Evolutionary conservation across 2,329 filamentous ascomycete genomes (phyloP), one percentile per base, ranked within the genome.

Genomic region (Peltaster fructicola): DNA sequence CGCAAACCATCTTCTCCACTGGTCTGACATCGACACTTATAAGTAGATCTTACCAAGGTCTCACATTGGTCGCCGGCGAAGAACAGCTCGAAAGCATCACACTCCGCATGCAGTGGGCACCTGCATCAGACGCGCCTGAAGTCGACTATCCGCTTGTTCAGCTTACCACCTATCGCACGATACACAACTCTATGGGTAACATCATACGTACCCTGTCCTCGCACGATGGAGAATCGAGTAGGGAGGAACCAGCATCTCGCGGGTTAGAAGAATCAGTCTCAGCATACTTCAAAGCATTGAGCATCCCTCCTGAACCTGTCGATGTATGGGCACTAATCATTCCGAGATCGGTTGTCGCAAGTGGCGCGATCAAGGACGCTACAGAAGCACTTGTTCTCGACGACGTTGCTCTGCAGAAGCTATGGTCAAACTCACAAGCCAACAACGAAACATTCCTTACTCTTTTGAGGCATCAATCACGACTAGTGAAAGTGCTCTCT

Each of bases 1-100:
- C 79, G 19, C 79, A 81, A 40, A 90, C 80, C 0, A 54, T 81
- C 5, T 88, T 88, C 42, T 65, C 71, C 18, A 85, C 73, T 31
- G 74, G 70, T 22, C 58, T 55, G 14, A 54, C 55, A 1, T 71
- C 71, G 2, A 76, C 69, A 2, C 49, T 79, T 6, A 42, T 40
- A 12, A 33, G 40, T 20, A 41, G 27, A 5, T 30, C 21, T 8
- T 44, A 39, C 29, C 24, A 28, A 6, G 30, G 39, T 8, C 6
- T 2, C 7, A 3, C 8, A 37, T 16, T 39, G 31, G 12, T 45
- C 43, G 11, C 40, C 49, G 32, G 41, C 15, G 30, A 29, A 12
- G 10, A 20, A 11, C 15, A 30, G 8, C 32, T 43, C 7, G 39
- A 43, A 26, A 33, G 35, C 18, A 32, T 38, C 21, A 30, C 24